Conservation (phyloP, 495 filamentous ascomycete genomes). For the Annulohypoxylon moriforme region DNA sequence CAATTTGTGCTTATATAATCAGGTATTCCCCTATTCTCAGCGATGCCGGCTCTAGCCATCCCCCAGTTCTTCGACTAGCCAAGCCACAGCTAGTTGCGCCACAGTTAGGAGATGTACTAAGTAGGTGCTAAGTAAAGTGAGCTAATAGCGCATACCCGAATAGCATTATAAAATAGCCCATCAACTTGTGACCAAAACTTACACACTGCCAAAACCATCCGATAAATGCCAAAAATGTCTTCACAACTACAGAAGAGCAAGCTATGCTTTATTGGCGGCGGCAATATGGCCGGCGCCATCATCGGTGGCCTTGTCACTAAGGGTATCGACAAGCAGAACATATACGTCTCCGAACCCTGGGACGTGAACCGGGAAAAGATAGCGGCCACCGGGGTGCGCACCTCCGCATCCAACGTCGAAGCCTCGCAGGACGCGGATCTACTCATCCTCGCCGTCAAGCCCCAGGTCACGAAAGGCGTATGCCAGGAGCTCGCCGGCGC, state of each 20-base stretch:
- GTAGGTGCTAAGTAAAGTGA: too few species aligned
- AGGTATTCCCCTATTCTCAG: too few species aligned
- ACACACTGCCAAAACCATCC: background rate
- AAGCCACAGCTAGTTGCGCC: conserved; percentile 17
- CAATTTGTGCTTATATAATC: too few species aligned
- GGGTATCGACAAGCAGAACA: conserved; percentile 54
- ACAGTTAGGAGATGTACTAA: too few species aligned
- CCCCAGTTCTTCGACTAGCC: background rate
- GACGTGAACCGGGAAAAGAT: conserved; percentile 52
- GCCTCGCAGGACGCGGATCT: conserved; percentile 47
- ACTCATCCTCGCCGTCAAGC: conserved; percentile 54
- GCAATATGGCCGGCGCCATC: conserved; percentile 55
- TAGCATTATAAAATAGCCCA: background rate
- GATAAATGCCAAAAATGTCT: conserved; percentile 37
- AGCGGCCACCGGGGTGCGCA: conserved; percentile 45
- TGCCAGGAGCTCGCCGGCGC: conserved; percentile 49
- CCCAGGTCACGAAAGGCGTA: conserved; percentile 50
- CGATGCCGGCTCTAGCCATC: background rate
- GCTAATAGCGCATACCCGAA: conserved; percentile 14
- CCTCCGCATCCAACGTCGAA: conserved; percentile 51
- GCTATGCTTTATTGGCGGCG: conserved; percentile 52
- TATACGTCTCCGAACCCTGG: conserved; percentile 55
- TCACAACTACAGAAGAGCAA: conserved; percentile 47
- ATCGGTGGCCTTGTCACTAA: conserved; percentile 51
- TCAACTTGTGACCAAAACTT: conserved; percentile 10